Percentiles rank a stretch among this genome's conserved stretches.
These are phyloP conservation scores for Tephrocybe sp. DNA, from an alignment of 768 basidiomycete genomes.

Conservation along the genomic window DNA sequence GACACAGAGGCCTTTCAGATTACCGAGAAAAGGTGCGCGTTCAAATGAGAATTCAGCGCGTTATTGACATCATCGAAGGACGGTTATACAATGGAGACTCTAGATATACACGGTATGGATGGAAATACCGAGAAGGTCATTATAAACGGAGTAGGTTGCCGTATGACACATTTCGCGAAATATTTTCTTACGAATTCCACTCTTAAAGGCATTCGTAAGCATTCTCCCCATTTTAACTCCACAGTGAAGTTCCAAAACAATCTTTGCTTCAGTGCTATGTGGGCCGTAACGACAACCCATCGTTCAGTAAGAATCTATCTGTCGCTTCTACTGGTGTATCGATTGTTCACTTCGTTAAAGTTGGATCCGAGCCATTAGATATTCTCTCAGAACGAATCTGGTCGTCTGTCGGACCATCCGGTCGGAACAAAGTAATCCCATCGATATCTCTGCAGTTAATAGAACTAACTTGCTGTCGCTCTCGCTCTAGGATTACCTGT, in stretches of 20 bases:
- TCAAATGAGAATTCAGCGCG: neutral
- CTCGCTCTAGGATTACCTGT: slow-evolving; percentile 97
- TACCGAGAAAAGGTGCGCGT: slow-evolving; percentile 74
- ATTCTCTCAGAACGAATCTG: slow-evolving; percentile 67
- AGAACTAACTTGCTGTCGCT: too few species aligned
- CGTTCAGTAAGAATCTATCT: slow-evolving; percentile 60
- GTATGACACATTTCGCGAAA: too few species aligned
- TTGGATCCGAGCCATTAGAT: slow-evolving; percentile 80
- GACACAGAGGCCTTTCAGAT: slow-evolving; percentile 40
- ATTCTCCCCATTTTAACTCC: neutral
- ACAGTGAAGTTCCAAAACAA: neutral
- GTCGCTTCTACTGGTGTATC: neutral
- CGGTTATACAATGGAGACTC: slow-evolving; percentile 81
- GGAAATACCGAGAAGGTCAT: slow-evolving; percentile 52
- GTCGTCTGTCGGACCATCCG: slow-evolving; percentile 80
- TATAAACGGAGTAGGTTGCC: slow-evolving; percentile 46
- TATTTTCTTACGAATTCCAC: slow-evolving; percentile 13
- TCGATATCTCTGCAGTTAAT: neutral
- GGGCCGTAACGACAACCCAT: slow-evolving; percentile 82
- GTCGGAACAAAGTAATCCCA: slow-evolving; percentile 73
- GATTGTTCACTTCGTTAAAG: slow-evolving; percentile 34
- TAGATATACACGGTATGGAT: slow-evolving; percentile 68
- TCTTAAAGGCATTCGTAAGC: slow-evolving; percentile 50
- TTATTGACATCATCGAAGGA: slow-evolving; percentile 47
- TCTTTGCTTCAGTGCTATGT: slow-evolving; percentile 69